A percentile compares a stretch with the other conserved stretches of the same genome.
phyloP scores from a whole-genome alignment of 2,329 filamentous ascomycete genomes.

The Fusarium tanahbumbuense region DNA sequence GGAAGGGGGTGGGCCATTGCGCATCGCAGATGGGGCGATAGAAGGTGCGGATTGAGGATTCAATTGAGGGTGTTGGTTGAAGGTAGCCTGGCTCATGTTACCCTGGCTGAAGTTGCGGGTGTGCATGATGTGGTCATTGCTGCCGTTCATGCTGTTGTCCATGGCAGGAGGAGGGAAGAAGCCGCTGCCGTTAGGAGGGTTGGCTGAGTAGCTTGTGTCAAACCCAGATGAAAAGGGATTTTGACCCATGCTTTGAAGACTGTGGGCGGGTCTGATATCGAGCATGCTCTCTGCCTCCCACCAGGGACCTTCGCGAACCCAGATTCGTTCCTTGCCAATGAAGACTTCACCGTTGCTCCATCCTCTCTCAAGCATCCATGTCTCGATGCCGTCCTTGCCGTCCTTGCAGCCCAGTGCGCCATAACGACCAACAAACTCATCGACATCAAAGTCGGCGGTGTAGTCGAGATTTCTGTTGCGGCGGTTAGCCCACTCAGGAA shows the following conservation, averaged over 20 bases:
- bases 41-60: constrained; percentile 64
- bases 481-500: constrained; percentile 96
- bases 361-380: constrained; percentile 91
- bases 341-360: constrained; percentile 99
- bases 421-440: constrained; percentile 91
- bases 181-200: constrained; percentile 72
- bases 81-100: constrained; percentile 66
- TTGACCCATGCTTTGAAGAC: constrained; percentile 55
- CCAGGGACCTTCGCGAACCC: constrained; percentile 95
- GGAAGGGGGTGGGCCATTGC: constrained; percentile 62
- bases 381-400: constrained; percentile 92
- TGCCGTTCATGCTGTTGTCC: constrained; percentile 71
- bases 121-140: constrained; percentile 77
- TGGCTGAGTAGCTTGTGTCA: constrained; percentile 78
- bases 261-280: constrained; percentile 79
- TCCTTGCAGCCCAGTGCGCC: constrained; percentile 85
- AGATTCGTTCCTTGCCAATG: constrained; percentile 89
- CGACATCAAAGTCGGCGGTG: constrained; percentile 94
- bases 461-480: constrained; percentile 93
- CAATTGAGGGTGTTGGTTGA: constrained; percentile 54
- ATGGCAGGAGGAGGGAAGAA: constrained; percentile 76
- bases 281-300: constrained; percentile 98
- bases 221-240: constrained; percentile 62
- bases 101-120: constrained; percentile 67
- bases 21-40: constrained; percentile 67